These are phyloP conservation scores for Coemansia sp. DNA, from an alignment of 192 early-diverging fungal species.

Conservation along the genomic window DNA sequence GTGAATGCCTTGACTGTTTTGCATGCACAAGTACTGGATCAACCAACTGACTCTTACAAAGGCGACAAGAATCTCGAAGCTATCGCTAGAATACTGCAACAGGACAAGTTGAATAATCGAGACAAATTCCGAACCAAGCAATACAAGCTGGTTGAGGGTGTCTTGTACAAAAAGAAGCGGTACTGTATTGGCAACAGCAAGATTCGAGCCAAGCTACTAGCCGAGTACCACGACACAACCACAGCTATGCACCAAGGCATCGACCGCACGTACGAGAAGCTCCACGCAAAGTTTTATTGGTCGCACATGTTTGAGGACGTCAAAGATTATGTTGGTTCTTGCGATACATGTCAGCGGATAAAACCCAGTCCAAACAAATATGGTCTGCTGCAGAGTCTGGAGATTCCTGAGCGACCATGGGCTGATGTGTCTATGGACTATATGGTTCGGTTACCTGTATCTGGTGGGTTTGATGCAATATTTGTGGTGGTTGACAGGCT, in stretches of 20 bases:
- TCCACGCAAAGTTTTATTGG: neutral
- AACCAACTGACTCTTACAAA: too few species aligned
- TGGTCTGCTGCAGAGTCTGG: slow-evolving; percentile 1
- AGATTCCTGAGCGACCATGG: neutral
- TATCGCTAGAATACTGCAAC: too few species aligned
- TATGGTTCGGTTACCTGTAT: neutral
- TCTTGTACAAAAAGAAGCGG: too few species aligned
- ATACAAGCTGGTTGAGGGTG: too few species aligned
- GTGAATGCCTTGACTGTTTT: too few species aligned
- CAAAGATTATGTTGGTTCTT: neutral
- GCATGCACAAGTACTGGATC: too few species aligned
- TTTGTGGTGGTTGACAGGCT: slow-evolving; percentile 14
- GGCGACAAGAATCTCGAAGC: too few species aligned
- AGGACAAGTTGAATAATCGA: too few species aligned
- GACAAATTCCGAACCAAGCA: too few species aligned
- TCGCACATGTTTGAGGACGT: neutral
- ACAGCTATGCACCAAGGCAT: neutral
- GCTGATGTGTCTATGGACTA: slow-evolving; percentile 3
- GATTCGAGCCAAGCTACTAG: too few species aligned
- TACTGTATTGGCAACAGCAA: neutral
- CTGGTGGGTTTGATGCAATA: neutral
- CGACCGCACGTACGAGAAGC: neutral
- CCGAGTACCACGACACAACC: neutral
- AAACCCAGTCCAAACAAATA: slow-evolving; percentile 2
- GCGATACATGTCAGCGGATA: neutral